Base-by-base conservation (phyloP, 371 early-diverging fungal genomes). In the Rhizopus microsporus region DNA sequence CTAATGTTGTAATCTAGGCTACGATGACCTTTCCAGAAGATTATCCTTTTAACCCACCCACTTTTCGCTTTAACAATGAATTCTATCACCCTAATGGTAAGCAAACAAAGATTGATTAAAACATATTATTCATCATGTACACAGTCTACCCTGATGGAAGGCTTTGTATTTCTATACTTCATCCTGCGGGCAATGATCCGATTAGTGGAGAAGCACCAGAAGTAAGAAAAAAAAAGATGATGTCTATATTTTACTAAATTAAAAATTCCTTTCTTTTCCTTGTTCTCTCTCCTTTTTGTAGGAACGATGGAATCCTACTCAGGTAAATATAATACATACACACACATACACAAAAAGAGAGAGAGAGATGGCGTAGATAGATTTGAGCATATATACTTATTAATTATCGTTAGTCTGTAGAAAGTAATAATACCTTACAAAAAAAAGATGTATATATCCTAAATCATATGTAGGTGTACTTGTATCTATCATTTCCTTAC, bases 301-400 rank as follows among this genome's bases (percentile, higher is more conserved):
- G 82, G 94, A 95, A 83, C 81, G 96, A 62, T 95, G 95, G 96
- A 88, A 88, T 51, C 95, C 95, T 4, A 96, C 97, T 56, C 96
- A 96, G 75, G 86, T 72, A 63, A 68, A 42, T 39, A 33, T 42
- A 57, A 51, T 50, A 57, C 8, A 32, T 42, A 42, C 13, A 31
- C n/a, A 55, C 45, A 43, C 42, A 23, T 1, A 23, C 23, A 23
- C 0, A 23, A 23, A 23, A 23, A 23, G 2, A 23, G 23, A 23
- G 23, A 23, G 23, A 23, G 23, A 23, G 2, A 23, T 23, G 23
- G 15, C 45, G 30, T 40, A n/a, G 29, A 37, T n/a, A n/a, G 10
- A 33, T 49, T 15, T 42, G 42, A n/a, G 2, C 7, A n/a, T n/a
- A n/a, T 13, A 15, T n/a, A n/a, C 15, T 42, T 40, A 3, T 16